A percentile compares a stretch with the other conserved stretches of the same genome.
phyloP scores from a whole-genome alignment of 257 asterid genomes.

The Cruciata laevipes region DNA sequence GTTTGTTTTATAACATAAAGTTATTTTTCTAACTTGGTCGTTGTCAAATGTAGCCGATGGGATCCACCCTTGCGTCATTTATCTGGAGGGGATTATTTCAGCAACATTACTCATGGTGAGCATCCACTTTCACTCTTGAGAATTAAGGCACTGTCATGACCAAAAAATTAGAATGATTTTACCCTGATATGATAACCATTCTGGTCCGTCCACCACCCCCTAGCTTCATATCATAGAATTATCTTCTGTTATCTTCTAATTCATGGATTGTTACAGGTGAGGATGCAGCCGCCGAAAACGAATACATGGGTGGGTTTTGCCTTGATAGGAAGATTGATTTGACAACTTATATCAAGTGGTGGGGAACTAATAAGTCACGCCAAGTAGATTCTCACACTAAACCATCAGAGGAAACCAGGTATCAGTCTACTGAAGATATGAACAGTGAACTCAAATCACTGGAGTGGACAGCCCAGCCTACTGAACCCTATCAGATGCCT shows the following conservation, averaged over 20 bases:
- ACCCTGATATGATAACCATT: not conserved
- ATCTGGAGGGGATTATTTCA: slow-evolving; percentile 61
- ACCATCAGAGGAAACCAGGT: slow-evolving; percentile 56
- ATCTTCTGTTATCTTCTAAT: slow-evolving; percentile 12
- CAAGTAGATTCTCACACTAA: slow-evolving; percentile 53
- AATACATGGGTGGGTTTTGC: slow-evolving; percentile 52
- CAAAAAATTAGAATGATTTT: not conserved
- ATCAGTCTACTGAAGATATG: slow-evolving; percentile 52
- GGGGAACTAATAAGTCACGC: slow-evolving; percentile 64
- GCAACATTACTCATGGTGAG: slow-evolving; percentile 59
- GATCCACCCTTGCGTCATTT: slow-evolving; percentile 66
- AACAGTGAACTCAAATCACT: slow-evolving; percentile 61
- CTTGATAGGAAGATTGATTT: slow-evolving; percentile 80
- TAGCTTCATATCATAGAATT: no score
- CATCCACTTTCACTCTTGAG: slow-evolving; percentile 10
- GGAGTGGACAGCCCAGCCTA: slow-evolving; percentile 49
- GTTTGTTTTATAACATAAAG: slow-evolving; percentile 8
- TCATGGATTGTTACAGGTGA: slow-evolving; percentile 48
- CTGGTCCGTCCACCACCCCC: no score
- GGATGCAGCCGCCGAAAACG: slow-evolving; percentile 55
- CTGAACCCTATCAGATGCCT: slow-evolving; percentile 95
- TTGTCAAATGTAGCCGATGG: slow-evolving; percentile 51
- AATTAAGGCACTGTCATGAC: not conserved
- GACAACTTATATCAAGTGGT: slow-evolving; percentile 91
- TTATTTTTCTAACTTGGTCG: slow-evolving; percentile 1